phyloP scores from a whole-genome alignment of 23 red algal genomes.

The Gracilaria gracilis region DNA sequence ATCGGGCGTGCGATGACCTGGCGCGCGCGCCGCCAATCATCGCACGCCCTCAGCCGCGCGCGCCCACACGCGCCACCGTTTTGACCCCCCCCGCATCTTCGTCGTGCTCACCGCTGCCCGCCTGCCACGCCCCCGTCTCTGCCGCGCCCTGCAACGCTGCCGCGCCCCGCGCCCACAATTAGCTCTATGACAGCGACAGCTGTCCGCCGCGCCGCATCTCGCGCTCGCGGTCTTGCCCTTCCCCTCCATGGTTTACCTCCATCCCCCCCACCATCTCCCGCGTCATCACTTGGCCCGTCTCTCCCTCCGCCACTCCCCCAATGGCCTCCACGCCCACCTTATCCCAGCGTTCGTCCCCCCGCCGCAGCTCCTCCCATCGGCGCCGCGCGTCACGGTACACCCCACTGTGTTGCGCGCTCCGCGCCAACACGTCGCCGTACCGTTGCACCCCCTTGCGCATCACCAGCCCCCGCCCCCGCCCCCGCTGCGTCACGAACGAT shows the following conservation, averaged over 20 bases:
- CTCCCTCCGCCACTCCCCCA: neutral
- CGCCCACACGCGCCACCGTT: neutral
- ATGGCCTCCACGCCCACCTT: neutral
- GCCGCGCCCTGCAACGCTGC: neutral
- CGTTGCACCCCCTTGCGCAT: slow-evolving; percentile 49
- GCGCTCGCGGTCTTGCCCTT: neutral
- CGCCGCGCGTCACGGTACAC: slow-evolving; percentile 30
- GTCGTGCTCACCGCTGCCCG: neutral
- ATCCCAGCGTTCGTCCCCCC: neutral
- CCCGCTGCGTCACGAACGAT: slow-evolving; percentile 17
- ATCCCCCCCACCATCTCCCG: neutral
- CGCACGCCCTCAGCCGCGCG: neutral
- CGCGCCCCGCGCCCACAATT: neutral
- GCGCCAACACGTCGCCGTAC: slow-evolving; percentile 38
- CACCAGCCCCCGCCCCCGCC: slow-evolving; percentile 27
- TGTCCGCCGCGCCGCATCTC: neutral
- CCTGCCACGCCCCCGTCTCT: neutral
- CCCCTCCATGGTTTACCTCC: neutral
- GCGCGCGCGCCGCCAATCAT: slow-evolving; percentile 13
- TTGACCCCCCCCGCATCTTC: neutral
- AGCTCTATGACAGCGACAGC: neutral
- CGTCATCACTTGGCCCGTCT: neutral
- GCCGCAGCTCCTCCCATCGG: slow-evolving; percentile 40
- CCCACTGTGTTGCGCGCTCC: slow-evolving; percentile 23
- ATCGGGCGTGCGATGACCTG: slow-evolving; percentile 6